phyloP scores from a whole-genome alignment of 202 grass and related monocot species.

The Zizania palustris region DNA sequence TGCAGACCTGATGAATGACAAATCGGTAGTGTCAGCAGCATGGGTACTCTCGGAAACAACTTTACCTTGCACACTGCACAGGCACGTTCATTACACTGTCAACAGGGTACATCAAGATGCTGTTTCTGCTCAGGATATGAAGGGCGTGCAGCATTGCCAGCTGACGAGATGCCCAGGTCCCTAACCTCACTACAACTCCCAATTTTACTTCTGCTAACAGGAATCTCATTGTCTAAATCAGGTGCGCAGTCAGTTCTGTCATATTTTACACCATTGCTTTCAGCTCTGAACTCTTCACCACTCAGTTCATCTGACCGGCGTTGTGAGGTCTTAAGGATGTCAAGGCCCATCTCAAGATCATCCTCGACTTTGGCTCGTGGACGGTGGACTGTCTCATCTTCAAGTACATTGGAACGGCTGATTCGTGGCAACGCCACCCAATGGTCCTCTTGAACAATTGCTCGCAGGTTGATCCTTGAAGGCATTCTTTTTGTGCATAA shows the following conservation, averaged over 20 bases:
- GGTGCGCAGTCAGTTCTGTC: neutral
- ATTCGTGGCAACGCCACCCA: conserved; percentile 31
- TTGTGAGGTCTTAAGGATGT: conserved; percentile 49
- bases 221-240: conserved; percentile 46
- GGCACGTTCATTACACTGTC: conserved; percentile 13
- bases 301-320: conserved; percentile 25
- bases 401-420: conserved; percentile 23
- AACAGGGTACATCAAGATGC: neutral
- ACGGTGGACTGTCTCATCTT: conserved; percentile 40
- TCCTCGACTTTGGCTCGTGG: conserved; percentile 60
- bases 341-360: conserved; percentile 64
- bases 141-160: conserved; percentile 24
- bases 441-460: conserved; percentile 63
- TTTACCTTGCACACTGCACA: conserved; percentile 4
- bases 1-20: conserved; percentile 1
- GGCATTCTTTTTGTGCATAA: conserved; percentile 69
- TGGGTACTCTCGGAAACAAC: neutral
- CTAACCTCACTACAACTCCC: conserved; percentile 28
- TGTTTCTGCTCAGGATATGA: conserved; percentile 37
- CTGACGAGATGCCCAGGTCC: conserved; percentile 33
- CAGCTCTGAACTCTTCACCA: conserved; percentile 37
- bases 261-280: conserved; percentile 42
- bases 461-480: conserved; percentile 71
- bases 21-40: neutral
- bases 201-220: conserved; percentile 33